Conservation (phyloP, 2,329 filamentous ascomycete species). For the Zymoseptoria crescenta region DNA sequence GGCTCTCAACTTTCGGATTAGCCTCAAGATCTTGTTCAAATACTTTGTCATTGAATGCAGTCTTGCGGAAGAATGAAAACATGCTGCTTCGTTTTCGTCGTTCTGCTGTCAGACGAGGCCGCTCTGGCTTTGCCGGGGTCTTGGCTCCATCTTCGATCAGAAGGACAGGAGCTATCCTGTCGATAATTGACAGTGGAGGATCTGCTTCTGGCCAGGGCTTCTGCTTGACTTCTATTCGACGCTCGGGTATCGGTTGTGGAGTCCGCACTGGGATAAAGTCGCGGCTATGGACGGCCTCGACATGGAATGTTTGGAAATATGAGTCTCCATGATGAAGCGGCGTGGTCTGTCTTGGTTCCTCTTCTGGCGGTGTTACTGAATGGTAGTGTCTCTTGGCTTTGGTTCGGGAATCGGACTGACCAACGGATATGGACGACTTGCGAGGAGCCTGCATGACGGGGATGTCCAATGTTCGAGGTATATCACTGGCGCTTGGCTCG, state of each 20-base stretch:
- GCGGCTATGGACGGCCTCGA: slow-evolving; percentile 12
- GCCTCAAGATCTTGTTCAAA: slow-evolving; percentile 1
- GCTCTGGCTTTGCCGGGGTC: neutral
- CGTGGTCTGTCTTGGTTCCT: slow-evolving; percentile 6
- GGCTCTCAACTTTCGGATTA: neutral
- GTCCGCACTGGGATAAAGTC: slow-evolving; percentile 12
- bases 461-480: neutral
- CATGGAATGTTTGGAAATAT: slow-evolving; percentile 19
- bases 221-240: neutral
- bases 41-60: slow-evolving; percentile 6
- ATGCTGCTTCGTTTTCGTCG: slow-evolving; percentile 14
- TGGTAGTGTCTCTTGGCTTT: slow-evolving; percentile 10
- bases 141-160: neutral
- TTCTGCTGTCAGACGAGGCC: neutral
- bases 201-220: neutral
- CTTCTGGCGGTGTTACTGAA: slow-evolving; percentile 19
- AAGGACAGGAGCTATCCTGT: neutral
- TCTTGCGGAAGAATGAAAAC: slow-evolving; percentile 14
- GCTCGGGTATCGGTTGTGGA: neutral
- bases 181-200: neutral
- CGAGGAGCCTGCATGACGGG: neutral
- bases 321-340: slow-evolving; percentile 15
- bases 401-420: neutral
- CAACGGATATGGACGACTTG: neutral
- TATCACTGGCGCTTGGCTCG: neutral